Percentiles rank a stretch among this genome's conserved stretches.
Conservation (phyloP, 768 basidiomycete genomes). For the Boletus sp. region DNA sequence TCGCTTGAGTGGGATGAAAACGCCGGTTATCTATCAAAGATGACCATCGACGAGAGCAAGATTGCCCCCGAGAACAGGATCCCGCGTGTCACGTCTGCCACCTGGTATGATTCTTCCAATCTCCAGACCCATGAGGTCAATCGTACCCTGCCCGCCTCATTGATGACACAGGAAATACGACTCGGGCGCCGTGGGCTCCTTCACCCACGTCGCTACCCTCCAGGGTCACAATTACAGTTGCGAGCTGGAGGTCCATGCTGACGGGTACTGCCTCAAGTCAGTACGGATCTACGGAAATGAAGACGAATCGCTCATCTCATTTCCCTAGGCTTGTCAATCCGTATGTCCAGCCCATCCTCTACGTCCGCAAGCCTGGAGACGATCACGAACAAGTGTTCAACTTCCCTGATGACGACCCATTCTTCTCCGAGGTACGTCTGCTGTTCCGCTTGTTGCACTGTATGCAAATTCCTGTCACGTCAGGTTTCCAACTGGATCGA, state of each 20-base stretch:
- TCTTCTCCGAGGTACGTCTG: conserved; percentile 76
- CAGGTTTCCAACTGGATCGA: conserved; percentile 83
- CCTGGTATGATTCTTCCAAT: conserved; percentile 57
- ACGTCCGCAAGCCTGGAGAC: conserved; percentile 81
- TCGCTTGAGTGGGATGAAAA: conserved; percentile 92
- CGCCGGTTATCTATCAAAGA: conserved; percentile 80
- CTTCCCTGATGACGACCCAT: conserved; percentile 85
- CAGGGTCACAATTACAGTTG: conserved; percentile 94
- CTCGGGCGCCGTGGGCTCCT: conserved; percentile 88
- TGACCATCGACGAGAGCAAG: conserved; percentile 79
- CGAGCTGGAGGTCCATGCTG: conserved; percentile 91
- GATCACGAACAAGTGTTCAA: conserved; percentile 67
- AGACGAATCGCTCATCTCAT: conserved; percentile 3
- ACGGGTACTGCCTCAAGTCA: conserved; percentile 86
- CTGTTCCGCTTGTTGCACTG: neutral
- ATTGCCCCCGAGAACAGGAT: conserved; percentile 88
- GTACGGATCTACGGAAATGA: conserved; percentile 20
- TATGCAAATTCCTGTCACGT: neutral
- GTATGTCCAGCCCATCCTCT: conserved; percentile 87
- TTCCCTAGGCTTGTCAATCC: conserved; percentile 81
- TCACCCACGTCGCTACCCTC: conserved; percentile 87
- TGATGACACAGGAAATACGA: conserved; percentile 78
- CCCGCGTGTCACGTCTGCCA: conserved; percentile 89
- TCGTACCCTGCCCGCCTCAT: conserved; percentile 16
- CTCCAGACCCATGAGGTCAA: conserved; percentile 15